Evolutionary conservation across 2,329 filamentous ascomycete genomes (phyloP).

Genomic region (Catunica adiposa): DNA sequence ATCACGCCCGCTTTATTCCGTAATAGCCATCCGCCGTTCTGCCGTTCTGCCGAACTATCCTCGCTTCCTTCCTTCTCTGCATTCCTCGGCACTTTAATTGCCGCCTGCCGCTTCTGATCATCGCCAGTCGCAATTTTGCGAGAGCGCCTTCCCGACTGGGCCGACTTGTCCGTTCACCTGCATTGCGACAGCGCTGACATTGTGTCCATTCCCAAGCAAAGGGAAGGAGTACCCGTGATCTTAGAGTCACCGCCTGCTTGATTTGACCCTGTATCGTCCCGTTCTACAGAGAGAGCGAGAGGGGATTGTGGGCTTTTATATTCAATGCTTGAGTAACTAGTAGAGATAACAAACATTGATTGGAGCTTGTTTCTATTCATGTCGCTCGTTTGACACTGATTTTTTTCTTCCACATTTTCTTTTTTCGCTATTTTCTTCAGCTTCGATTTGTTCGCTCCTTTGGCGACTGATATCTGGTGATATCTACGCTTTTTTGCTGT

Average conservation of each 20-base stretch:
- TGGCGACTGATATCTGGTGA: too few relatives aligned
- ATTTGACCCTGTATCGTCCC: not conserved
- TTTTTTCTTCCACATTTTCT: conserved; percentile 1
- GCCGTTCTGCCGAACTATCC: not conserved
- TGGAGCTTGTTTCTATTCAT: not conserved
- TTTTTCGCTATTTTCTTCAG: conserved; percentile 1
- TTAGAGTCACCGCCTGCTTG: not conserved
- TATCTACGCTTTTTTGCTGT: too few relatives aligned
- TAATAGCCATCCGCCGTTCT: not conserved
- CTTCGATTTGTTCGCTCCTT: too few relatives aligned
- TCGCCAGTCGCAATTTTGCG: not conserved
- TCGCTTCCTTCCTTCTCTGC: not conserved
- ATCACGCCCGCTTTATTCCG: too few relatives aligned
- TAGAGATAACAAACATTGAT: not conserved
- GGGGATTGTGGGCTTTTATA: too few relatives aligned
- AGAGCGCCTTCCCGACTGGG: not conserved
- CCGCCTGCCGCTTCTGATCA: not conserved
- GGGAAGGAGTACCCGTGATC: too few relatives aligned
- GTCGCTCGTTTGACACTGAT: not conserved
- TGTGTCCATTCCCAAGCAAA: too few relatives aligned
- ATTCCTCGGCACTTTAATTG: not conserved
- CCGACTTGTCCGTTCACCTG: not conserved
- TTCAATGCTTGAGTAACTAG: not conserved
- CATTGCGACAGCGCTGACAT: too few relatives aligned
- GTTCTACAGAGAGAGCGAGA: too few relatives aligned